Base-by-base conservation (phyloP, 2,329 filamentous ascomycete genomes). In the Pestalotiopsis sp. region DNA sequence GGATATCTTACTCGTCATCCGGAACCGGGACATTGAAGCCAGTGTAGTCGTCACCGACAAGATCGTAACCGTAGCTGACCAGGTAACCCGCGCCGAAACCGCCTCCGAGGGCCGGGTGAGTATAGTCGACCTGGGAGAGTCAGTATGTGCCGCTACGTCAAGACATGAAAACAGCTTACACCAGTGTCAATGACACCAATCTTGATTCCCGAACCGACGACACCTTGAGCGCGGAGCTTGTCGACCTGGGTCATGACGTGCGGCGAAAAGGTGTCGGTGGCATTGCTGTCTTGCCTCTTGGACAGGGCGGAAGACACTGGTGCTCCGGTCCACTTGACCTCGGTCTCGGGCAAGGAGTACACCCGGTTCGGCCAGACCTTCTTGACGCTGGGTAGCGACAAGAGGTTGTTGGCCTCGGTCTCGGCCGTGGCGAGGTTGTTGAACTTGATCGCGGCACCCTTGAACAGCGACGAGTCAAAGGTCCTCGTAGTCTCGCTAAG, bases 101-200 rank as follows among this genome's bases (percentile, higher is more conserved):
- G 61, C 88, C 89, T 45, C 90, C 90, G 0, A 92, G 84, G 36
- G 88, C 87, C 1, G 89, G 87, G 73, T 92, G 89, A 0, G 80
- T 83, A 74, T 91, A 91, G 75, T 92, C 90, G 62, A 90, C 80
- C 84, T 86, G 58, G 11, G 5, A 36, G 65, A 25, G 49, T 58
- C 45, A 66, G 52, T 45, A 31, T 39, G 23, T 17, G 7, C 38
- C 4, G 11, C 2, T 71, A 76, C 63, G 76, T 74, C 65, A 31
- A 31, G 38, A 25, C 14, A 27, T 12, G 20, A 3, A 14, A 0
- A 66, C 27, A 38, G 81, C 84, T 78, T 81, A 86, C 84, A 74
- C 86, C 86, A 25, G 82, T 86, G 74, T 89, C 87, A 36, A 89
- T 80, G 13, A 89, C 78, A 56, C 79, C 87, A 75, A 89, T 79